Base-by-base conservation (phyloP, 768 basidiomycete genomes). In the Amylocystis lapponica region DNA sequence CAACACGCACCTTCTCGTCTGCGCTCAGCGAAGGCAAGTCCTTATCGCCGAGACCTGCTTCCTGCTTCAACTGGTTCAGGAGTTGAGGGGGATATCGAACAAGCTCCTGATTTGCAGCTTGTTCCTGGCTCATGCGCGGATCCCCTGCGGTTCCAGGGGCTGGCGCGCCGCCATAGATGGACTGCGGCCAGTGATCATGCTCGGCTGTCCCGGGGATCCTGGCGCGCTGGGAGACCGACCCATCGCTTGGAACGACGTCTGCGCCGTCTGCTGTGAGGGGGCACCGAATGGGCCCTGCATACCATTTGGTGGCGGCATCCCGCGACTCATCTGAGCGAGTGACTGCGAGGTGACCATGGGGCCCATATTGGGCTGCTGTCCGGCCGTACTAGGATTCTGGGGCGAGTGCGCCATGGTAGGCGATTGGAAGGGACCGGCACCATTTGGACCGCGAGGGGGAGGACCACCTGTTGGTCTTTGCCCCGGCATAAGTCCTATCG, bases 401-500 rank as follows among this genome's bases (percentile, higher is more conserved):
- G 78, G 75, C 3, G 81, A 80, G 39, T 75, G 72, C 2, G 78
- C 68, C 62, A 84, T 79, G 2, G 75, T 80, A 4, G 83, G 83
- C 17, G 81, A 83, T 31, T 73, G 78, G 59, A 79, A 84, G 8
- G 75, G 74, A 12, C 64, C 48, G 3, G 49, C 59, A 12, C 73
- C 78, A 42, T 75, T 74, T 16, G 71, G 66, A 3, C 55, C 61
- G 19, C 72, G 74, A 47, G 70, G 74, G 47, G 63, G 74, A 13
- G 61, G 62, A 2, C 35, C 44, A 11, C 48, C 51, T 5, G 58
- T 54, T 31, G 65, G 71, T 20, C 57, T 52, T 44, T 61, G 66
- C 6, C 58, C 61, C 2, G 59, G 51, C 50, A 66, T 58, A n/a
- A 52, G 38, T 31, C 57, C 66, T 45, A 56, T 67, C 47, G 45